phyloP scores from a whole-genome alignment of 495 filamentous ascomycete species.

The Opeltia flavorubescens region DNA sequence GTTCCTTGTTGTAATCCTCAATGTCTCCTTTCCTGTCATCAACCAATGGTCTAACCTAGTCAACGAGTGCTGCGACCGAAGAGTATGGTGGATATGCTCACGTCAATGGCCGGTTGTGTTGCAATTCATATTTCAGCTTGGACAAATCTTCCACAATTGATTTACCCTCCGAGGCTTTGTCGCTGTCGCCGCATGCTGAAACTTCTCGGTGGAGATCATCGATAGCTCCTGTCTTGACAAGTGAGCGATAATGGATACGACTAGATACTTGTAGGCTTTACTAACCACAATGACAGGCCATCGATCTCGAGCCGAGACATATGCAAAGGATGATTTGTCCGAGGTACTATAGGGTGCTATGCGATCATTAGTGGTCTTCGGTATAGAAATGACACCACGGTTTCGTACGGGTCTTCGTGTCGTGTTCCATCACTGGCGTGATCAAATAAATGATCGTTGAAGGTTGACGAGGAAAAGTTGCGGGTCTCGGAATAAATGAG shows the following conservation, averaged over 20 bases:
- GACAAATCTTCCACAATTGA: conserved; percentile 66
- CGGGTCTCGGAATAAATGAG: too few relatives aligned
- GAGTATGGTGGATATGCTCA: conserved; percentile 26
- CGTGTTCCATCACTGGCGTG: conserved; percentile 55
- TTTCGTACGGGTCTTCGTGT: conserved; percentile 45
- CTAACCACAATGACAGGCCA: conserved; percentile 89
- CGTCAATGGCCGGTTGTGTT: conserved; percentile 76
- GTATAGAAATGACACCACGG: background rate
- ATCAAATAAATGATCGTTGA: too few relatives aligned
- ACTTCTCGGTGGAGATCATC: conserved; percentile 81
- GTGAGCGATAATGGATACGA: conserved; percentile 11
- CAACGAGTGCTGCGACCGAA: background rate
- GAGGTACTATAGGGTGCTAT: conserved; percentile 64
- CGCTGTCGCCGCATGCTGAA: conserved; percentile 40
- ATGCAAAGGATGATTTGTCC: conserved; percentile 79
- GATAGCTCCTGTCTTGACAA: conserved; percentile 73
- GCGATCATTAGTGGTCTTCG: background rate
- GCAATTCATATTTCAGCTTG: conserved; percentile 85
- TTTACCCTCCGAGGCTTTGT: conserved; percentile 69
- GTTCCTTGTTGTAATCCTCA: conserved; percentile 69
- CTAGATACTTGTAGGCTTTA: conserved; percentile 1
- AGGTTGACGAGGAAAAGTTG: too few relatives aligned
- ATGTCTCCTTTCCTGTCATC: conserved; percentile 76
- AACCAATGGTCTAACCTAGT: conserved; percentile 46
- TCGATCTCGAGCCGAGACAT: conserved; percentile 61